Conservation (phyloP, 257 asterid species). For the Salvia hispanica region DNA sequence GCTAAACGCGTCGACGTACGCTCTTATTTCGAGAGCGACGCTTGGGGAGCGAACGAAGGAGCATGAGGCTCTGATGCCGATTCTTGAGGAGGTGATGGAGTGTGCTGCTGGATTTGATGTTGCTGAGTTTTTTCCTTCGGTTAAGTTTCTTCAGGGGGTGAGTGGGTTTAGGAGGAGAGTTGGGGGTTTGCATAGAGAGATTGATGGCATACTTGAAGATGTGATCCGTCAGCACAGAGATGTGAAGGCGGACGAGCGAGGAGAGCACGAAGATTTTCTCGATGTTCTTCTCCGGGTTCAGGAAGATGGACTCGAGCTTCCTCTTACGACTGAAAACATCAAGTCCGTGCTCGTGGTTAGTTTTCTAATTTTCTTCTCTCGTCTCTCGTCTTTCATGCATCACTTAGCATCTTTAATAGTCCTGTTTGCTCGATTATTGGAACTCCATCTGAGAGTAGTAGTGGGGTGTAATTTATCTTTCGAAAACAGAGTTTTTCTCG, state of each 20-base stretch:
- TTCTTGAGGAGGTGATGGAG: too few relatives aligned
- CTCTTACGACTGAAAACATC: constrained; percentile 23
- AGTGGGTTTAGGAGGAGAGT: constrained; percentile 33
- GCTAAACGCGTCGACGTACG: not conserved
- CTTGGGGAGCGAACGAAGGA: constrained; percentile 4
- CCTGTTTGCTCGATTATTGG: too few relatives aligned
- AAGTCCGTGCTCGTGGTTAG: constrained; percentile 29
- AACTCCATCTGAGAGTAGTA: too few relatives aligned
- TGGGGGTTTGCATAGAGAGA: constrained; percentile 24
- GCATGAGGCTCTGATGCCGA: too few relatives aligned
- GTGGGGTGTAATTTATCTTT: too few relatives aligned
- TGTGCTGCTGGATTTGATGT: constrained; percentile 36
- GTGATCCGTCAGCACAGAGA: constrained; percentile 31
- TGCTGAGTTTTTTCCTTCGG: constrained; percentile 40
- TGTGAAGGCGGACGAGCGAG: too few relatives aligned
- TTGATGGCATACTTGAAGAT: constrained; percentile 34
- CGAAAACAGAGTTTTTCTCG: too few relatives aligned
- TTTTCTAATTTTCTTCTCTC: too few relatives aligned
- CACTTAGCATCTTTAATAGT: too few relatives aligned
- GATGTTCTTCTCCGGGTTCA: not conserved
- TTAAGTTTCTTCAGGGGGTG: constrained; percentile 23
- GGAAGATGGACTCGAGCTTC: not conserved
- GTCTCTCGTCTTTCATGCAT: too few relatives aligned
- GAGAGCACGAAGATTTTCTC: too few relatives aligned
- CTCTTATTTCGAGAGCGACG: not conserved